Conservation (phyloP, 768 basidiomycete genomes). For the Xerocomus brunneocitrinus region DNA sequence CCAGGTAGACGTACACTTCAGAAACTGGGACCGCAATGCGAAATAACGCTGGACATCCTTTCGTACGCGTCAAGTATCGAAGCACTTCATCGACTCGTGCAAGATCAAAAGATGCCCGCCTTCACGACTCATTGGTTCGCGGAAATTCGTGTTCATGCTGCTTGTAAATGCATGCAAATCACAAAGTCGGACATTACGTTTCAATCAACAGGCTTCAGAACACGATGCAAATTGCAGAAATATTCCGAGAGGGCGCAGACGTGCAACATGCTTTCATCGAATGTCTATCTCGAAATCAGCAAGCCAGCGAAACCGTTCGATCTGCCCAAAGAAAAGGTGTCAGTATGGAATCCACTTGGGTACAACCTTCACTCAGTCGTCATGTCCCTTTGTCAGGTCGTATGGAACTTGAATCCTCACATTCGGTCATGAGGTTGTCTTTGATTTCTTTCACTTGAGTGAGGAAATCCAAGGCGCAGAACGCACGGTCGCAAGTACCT, state of each 20-base stretch:
- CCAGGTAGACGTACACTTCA: slow-evolving; percentile 1
- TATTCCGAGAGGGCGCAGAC: neutral
- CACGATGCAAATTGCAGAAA: neutral
- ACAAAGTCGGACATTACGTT: slow-evolving; percentile 10
- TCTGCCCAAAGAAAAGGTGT: slow-evolving; percentile 10
- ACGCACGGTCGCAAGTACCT: slow-evolving; percentile 4
- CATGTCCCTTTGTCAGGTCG: neutral
- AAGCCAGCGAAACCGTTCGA: slow-evolving; percentile 11
- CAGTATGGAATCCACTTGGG: slow-evolving; percentile 11
- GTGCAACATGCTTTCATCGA: neutral
- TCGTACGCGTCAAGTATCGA: slow-evolving; percentile 5
- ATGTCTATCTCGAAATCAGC: neutral
- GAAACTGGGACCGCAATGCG: neutral
- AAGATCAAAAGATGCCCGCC: neutral
- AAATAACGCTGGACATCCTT: slow-evolving; percentile 1
- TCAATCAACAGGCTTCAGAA: slow-evolving; percentile 1
- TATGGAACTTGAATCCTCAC: slow-evolving; percentile 10
- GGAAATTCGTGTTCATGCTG: neutral
- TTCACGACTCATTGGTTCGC: neutral
- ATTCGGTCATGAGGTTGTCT: slow-evolving; percentile 11
- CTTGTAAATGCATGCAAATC: slow-evolving; percentile 5
- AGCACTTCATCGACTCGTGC: slow-evolving; percentile 1
- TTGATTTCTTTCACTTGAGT: slow-evolving; percentile 16
- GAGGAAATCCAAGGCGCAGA: slow-evolving; percentile 7
- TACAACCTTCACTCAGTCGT: neutral